A percentile compares a stretch with the other conserved stretches of the same genome.
Conservation (phyloP, 352 stramenopile genomes). For the Globisporangium lucens region DNA sequence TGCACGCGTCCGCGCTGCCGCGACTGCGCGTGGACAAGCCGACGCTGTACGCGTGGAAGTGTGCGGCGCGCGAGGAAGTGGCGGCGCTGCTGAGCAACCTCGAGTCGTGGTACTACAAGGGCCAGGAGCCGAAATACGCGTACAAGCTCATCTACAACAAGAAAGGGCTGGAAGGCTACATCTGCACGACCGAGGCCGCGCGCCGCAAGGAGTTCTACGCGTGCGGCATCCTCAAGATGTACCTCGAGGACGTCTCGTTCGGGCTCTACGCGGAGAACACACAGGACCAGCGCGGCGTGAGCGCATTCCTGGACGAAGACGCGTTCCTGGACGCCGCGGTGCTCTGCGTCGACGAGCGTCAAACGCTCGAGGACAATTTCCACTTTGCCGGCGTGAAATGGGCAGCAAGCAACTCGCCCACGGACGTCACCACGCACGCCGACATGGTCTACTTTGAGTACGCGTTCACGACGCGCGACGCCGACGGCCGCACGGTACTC, state of each 20-base stretch:
- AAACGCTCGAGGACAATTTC: conserved; percentile 40
- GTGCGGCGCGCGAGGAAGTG: conserved; percentile 2
- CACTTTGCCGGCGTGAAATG: conserved; percentile 61
- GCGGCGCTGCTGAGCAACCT: conserved; percentile 6
- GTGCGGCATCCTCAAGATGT: conserved; percentile 16
- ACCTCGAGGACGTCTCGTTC: conserved; percentile 29
- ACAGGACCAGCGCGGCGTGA: conserved; percentile 36
- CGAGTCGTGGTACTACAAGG: conserved; percentile 18
- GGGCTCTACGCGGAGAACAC: conserved; percentile 44
- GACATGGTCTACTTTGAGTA: conserved; percentile 18
- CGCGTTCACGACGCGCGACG: conserved; percentile 11
- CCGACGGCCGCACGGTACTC: conserved; percentile 14
- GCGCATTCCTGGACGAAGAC: conserved; percentile 17
- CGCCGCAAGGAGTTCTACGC: conserved; percentile 14
- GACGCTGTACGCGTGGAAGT: conserved; percentile 13
- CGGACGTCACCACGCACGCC: neutral
- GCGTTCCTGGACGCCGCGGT: conserved; percentile 41
- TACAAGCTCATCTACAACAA: conserved; percentile 32
- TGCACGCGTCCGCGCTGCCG: neutral
- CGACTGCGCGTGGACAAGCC: conserved; percentile 6
- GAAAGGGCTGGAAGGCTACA: conserved; percentile 27
- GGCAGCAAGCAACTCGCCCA: conserved; percentile 2
- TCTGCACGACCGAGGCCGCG: conserved; percentile 13
- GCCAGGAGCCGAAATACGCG: conserved; percentile 12
- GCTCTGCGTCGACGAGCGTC: conserved; percentile 34